Conservation (phyloP, 148 eudicot species). For the Camellia granthamiana region DNA sequence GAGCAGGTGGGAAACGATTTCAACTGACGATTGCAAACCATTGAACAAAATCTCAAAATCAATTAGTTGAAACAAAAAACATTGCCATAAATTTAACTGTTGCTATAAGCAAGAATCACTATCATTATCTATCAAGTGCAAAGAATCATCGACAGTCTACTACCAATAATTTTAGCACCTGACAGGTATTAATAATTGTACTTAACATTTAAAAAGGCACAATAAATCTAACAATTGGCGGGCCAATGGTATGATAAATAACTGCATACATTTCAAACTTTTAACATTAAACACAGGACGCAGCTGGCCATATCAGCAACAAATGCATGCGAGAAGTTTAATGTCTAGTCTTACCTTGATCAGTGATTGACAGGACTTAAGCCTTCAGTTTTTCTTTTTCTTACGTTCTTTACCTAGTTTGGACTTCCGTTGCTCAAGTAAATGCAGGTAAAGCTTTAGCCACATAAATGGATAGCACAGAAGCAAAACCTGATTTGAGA, state of each 20-base stretch:
- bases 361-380: slow-evolving; percentile 6
- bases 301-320: neutral
- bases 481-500: slow-evolving; percentile 55
- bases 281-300: neutral
- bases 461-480: slow-evolving; percentile 68
- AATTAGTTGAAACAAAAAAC: neutral
- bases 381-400: slow-evolving; percentile 51
- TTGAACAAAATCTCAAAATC: neutral
- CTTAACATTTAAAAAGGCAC: neutral
- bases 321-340: neutral
- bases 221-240: neutral
- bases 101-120: neutral
- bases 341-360: neutral
- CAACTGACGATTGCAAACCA: neutral
- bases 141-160: neutral
- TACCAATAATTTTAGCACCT: neutral
- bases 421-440: slow-evolving; percentile 69
- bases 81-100: neutral
- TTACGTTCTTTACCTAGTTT: slow-evolving; percentile 52
- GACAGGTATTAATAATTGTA: neutral
- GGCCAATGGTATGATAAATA: neutral
- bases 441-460: slow-evolving; percentile 76
- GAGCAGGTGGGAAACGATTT: neutral
- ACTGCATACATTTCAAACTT: neutral
- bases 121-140: neutral